Conservation (phyloP, 768 basidiomycete species). For the Crassisporium funariophilum region DNA sequence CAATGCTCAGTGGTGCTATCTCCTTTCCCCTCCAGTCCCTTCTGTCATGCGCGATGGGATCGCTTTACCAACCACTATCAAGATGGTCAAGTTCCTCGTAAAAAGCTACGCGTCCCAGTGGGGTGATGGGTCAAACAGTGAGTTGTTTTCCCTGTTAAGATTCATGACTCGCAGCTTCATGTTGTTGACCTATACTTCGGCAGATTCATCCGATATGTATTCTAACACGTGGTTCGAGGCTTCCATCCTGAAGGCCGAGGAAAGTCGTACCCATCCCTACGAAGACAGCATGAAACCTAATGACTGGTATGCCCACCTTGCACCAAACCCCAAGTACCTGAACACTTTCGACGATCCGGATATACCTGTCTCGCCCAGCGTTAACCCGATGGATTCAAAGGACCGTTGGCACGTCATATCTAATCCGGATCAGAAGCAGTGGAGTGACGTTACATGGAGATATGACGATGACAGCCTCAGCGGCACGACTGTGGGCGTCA, state of each 20-base stretch:
- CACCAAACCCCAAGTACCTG: constrained; percentile 20
- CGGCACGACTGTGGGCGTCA: constrained; percentile 1
- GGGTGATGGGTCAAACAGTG: too few species aligned
- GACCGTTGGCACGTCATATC: constrained; percentile 20
- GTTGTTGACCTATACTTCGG: neutral
- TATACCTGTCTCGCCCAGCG: constrained; percentile 3
- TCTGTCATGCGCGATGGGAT: constrained; percentile 15
- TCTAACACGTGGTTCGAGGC: constrained; percentile 27
- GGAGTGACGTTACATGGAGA: constrained; percentile 20
- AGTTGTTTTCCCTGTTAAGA: too few species aligned
- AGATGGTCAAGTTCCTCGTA: constrained; percentile 24
- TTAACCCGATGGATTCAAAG: constrained; percentile 21
- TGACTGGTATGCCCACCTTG: constrained; percentile 22
- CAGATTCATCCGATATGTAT: constrained; percentile 1
- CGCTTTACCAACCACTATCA: constrained; percentile 21
- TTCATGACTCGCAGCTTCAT: too few species aligned
- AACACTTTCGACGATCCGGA: constrained; percentile 16
- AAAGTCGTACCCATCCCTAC: constrained; percentile 11
- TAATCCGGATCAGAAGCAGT: constrained; percentile 11
- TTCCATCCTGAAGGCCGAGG: constrained; percentile 19
- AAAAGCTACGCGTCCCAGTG: constrained; percentile 24
- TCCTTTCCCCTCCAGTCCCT: constrained; percentile 23
- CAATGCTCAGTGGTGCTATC: constrained; percentile 30
- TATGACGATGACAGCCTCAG: constrained; percentile 3
- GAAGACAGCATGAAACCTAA: constrained; percentile 14